Percentiles rank a stretch among this genome's conserved stretches.
Conservation (phyloP, 371 early-diverging fungal genomes). For the Blakeslea trispora region DNA sequence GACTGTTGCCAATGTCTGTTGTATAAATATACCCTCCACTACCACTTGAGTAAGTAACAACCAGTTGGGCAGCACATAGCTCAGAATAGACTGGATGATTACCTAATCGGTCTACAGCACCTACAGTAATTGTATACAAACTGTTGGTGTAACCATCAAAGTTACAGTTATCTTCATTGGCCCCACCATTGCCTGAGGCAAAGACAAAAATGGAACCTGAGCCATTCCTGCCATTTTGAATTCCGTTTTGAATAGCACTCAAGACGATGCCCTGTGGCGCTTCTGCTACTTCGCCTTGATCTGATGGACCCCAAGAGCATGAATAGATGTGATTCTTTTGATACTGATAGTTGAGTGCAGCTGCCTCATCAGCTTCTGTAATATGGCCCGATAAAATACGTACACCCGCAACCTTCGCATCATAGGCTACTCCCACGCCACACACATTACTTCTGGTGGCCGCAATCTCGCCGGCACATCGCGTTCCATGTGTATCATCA, state of each 20-base stretch:
- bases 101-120: slow-evolving; percentile 79
- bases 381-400: slow-evolving; percentile 49
- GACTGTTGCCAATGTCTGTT: slow-evolving; percentile 62
- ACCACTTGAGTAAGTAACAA: slow-evolving; percentile 83
- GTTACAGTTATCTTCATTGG: slow-evolving; percentile 87
- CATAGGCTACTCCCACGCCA: slow-evolving; percentile 93
- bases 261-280: slow-evolving; percentile 76
- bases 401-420: slow-evolving; percentile 84
- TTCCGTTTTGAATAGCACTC: slow-evolving; percentile 84
- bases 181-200: slow-evolving; percentile 93
- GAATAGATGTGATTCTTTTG: slow-evolving; percentile 89
- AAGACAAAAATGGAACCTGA: slow-evolving; percentile 91
- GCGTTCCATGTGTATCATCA: slow-evolving; percentile 94
- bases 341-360: slow-evolving; percentile 80
- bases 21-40: slow-evolving; percentile 69
- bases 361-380: slow-evolving; percentile 75
- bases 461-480: slow-evolving; percentile 98
- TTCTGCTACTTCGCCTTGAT: slow-evolving; percentile 81
- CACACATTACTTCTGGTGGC: slow-evolving; percentile 87
- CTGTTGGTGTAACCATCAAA: slow-evolving; percentile 96
- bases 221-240: slow-evolving; percentile 80
- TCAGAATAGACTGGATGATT: slow-evolving; percentile 87
- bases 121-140: slow-evolving; percentile 91
- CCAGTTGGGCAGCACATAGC: slow-evolving; percentile 84
- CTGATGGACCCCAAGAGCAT: slow-evolving; percentile 93